Percentiles rank a stretch among this genome's conserved stretches.
Conservation (phyloP, 1,139 yeast genomes). For the Casaregolazyma lundiana region DNA sequence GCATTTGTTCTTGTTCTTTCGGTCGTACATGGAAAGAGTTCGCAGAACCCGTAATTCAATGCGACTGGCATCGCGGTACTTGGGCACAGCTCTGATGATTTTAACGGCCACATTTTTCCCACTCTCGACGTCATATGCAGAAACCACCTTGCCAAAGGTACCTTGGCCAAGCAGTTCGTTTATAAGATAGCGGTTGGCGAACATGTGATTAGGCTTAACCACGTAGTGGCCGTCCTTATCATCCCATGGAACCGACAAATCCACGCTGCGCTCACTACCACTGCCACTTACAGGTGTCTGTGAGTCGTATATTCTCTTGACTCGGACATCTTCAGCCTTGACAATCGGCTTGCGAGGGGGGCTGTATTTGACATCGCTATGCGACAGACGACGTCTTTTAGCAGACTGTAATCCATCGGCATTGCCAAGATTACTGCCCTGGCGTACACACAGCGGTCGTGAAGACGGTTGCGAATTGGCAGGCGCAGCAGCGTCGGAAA, state of each 20-base stretch:
- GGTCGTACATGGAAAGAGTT: conserved; percentile 67
- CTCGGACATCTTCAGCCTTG: conserved; percentile 31
- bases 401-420: not conserved
- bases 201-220: conserved; percentile 31
- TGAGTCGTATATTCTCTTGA: conserved; percentile 28
- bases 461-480: not conserved
- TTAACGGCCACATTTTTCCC: conserved; percentile 80
- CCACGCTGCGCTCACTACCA: not conserved
- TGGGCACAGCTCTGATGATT: conserved; percentile 55
- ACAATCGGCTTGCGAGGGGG: conserved; percentile 25
- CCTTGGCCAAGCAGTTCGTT: conserved; percentile 74
- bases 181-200: conserved; percentile 44
- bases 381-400: conserved; percentile 1
- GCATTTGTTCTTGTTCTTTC: conserved; percentile 49
- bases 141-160: conserved; percentile 91
- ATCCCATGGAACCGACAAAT: conserved; percentile 23
- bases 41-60: conserved; percentile 66
- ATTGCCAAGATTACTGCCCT: not conserved
- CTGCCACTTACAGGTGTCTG: conserved; percentile 9
- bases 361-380: conserved; percentile 9
- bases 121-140: conserved; percentile 43
- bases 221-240: conserved; percentile 40
- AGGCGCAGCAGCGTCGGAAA: conserved; percentile 5
- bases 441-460: not conserved
- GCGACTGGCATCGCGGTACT: conserved; percentile 42